These are phyloP conservation scores for Aspergillus hortae DNA, from an alignment of 2,329 filamentous ascomycete genomes.

Conservation along the genomic window DNA sequence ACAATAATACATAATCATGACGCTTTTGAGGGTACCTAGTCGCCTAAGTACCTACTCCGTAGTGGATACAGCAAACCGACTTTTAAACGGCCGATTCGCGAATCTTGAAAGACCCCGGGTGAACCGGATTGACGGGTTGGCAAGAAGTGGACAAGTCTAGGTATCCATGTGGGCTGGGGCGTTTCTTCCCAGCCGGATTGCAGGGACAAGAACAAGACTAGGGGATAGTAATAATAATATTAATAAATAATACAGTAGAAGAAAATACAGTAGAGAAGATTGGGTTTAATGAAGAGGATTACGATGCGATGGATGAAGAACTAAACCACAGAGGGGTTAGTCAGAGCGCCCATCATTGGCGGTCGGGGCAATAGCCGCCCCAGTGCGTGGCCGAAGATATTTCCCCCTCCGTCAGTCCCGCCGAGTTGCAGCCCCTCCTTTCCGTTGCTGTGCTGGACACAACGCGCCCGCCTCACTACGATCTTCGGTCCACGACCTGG, in stretches of 20 bases:
- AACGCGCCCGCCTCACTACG: slow-evolving; percentile 23
- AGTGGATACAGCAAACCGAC: neutral
- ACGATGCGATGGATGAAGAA: slow-evolving; percentile 8
- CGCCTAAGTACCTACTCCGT: neutral
- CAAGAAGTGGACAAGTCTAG: slow-evolving; percentile 5
- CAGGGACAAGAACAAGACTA: neutral
- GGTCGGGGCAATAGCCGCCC: slow-evolving; percentile 7
- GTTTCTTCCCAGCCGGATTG: slow-evolving; percentile 12
- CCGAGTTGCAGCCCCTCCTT: slow-evolving; percentile 16
- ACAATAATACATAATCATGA: neutral
- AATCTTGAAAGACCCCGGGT: slow-evolving; percentile 17
- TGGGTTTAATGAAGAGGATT: neutral
- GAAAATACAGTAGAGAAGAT: too few relatives aligned
- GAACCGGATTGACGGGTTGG: slow-evolving; percentile 29
- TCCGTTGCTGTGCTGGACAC: slow-evolving; percentile 11
- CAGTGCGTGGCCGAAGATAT: slow-evolving; percentile 15
- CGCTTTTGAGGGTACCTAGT: neutral
- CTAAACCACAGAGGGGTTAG: slow-evolving; percentile 16
- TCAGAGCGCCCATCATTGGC: slow-evolving; percentile 15
- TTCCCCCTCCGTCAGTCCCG: slow-evolving; percentile 19
- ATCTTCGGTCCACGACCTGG: slow-evolving; percentile 22
- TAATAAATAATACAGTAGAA: too few relatives aligned
- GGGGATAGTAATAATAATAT: slow-evolving; percentile 9
- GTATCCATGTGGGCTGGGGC: slow-evolving; percentile 27
- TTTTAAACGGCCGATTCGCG: slow-evolving; percentile 9